Evolutionary conservation across 257 asterid genomes (phyloP).

Genomic region (Vinca minor): DNA sequence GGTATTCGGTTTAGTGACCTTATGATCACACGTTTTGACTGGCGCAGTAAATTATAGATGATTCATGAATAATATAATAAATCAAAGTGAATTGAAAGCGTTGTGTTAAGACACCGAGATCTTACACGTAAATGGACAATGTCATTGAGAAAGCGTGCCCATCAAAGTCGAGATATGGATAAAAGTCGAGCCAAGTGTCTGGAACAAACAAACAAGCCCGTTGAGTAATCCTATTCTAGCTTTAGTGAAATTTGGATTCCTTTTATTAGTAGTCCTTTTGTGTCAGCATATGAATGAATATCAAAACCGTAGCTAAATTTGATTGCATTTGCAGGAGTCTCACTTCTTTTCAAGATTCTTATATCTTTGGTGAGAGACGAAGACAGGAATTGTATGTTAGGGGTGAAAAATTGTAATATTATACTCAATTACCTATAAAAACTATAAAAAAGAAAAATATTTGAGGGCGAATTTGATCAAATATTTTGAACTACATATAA

Average conservation of each 20-base stretch:
- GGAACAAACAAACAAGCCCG: not conserved
- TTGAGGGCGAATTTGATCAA: no score
- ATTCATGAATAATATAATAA: no score
- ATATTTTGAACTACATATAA: no score
- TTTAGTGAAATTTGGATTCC: not conserved
- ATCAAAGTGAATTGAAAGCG: not conserved
- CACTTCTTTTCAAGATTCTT: not conserved
- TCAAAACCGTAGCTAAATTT: not conserved
- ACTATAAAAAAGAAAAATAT: no score
- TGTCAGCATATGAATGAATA: not conserved
- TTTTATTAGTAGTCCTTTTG: not conserved
- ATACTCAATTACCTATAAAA: no score
- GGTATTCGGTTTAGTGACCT: no score
- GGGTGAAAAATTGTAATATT: no score
- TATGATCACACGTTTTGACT: not conserved
- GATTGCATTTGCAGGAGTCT: not conserved
- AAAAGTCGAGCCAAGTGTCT: slow-evolving; percentile 18
- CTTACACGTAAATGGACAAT: slow-evolving; percentile 14
- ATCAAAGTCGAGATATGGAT: slow-evolving; percentile 12
- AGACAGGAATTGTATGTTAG: no score
- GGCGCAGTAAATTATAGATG: not conserved
- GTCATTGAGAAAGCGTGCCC: not conserved
- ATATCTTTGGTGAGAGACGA: not conserved
- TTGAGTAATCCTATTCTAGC: not conserved
- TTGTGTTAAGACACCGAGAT: not conserved